A percentile compares a stretch with the other conserved stretches of the same genome.
These are phyloP conservation scores for Podosphaera xanthii DNA, from an alignment of 2,329 filamentous ascomycete genomes.

Conservation along the genomic window DNA sequence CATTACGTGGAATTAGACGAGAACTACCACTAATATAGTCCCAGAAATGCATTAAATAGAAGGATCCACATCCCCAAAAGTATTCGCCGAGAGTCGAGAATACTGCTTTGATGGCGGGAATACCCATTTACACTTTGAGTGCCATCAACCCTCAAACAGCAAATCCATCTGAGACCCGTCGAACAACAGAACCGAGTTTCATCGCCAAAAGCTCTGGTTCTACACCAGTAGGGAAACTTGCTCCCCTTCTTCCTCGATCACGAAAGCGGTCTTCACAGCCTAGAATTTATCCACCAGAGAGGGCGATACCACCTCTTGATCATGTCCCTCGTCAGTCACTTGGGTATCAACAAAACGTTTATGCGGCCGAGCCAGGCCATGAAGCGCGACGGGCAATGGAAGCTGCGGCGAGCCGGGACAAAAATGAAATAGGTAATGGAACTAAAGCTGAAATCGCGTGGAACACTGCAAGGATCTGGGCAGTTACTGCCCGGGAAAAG, in stretches of 20 bases:
- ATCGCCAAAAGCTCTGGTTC: conserved; percentile 15
- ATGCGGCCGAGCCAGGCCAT: conserved; percentile 27
- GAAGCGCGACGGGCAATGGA: conserved; percentile 19
- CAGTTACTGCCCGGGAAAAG: conserved; percentile 30
- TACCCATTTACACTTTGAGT: conserved; percentile 34
- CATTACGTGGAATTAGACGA: no score
- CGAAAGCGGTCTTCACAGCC: conserved; percentile 7
- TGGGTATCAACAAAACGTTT: conserved; percentile 32
- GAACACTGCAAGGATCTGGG: conserved; percentile 34
- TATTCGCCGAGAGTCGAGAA: background rate
- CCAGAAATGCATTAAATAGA: no score
- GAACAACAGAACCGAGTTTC: conserved; percentile 7
- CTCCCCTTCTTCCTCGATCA: background rate
- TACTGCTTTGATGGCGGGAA: conserved; percentile 29
- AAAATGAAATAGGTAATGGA: conserved; percentile 15
- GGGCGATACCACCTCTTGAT: conserved; percentile 25
- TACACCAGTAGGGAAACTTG: conserved; percentile 15
- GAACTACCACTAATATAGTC: no score
- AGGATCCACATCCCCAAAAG: no score
- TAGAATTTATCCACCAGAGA: conserved; percentile 23
- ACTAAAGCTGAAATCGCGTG: conserved; percentile 22
- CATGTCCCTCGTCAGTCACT: conserved; percentile 9
- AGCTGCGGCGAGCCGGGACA: conserved; percentile 4
- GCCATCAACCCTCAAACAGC: conserved; percentile 33
- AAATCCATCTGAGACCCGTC: conserved; percentile 24